Evolutionary conservation across 2,329 filamentous ascomycete species (phyloP).

Genomic region (Fusarium brevicatenulatum): DNA sequence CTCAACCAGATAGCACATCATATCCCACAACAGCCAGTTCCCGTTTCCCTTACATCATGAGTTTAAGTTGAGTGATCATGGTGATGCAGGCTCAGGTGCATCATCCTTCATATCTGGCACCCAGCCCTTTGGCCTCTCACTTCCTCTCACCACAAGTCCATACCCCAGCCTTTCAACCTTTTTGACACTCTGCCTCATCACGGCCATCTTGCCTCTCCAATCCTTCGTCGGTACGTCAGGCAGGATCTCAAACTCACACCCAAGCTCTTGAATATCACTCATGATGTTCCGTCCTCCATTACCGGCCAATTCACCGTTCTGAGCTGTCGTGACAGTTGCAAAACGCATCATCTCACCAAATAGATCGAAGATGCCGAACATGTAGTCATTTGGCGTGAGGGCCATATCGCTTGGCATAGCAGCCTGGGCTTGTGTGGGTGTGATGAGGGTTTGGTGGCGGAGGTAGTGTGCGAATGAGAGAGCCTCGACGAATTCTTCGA

Average conservation of each 20-base stretch:
- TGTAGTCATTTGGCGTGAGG: slow-evolving; percentile 84
- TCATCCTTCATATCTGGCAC: slow-evolving; percentile 75
- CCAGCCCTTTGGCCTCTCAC: slow-evolving; percentile 92
- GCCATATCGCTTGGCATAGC: slow-evolving; percentile 64
- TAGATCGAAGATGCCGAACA: slow-evolving; percentile 91
- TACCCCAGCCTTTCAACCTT: slow-evolving; percentile 96
- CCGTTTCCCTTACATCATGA: background rate
- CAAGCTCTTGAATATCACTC: slow-evolving; percentile 81
- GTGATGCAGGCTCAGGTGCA: slow-evolving; percentile 45
- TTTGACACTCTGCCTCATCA: slow-evolving; percentile 87
- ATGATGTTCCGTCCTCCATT: slow-evolving; percentile 69
- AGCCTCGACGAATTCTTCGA: slow-evolving; percentile 96
- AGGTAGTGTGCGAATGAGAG: slow-evolving; percentile 91
- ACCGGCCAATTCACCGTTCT: slow-evolving; percentile 67
- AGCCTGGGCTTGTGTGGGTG: slow-evolving; percentile 67
- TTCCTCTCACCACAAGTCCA: slow-evolving; percentile 85
- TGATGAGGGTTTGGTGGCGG: slow-evolving; percentile 77
- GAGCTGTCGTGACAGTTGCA: slow-evolving; percentile 87
- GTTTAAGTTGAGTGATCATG: slow-evolving; percentile 18
- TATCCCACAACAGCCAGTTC: background rate
- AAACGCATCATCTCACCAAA: slow-evolving; percentile 98
- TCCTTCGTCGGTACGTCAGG: slow-evolving; percentile 65
- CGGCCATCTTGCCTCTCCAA: slow-evolving; percentile 81
- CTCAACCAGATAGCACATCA: slow-evolving; percentile 10
- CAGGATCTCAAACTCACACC: slow-evolving; percentile 80